Base-by-base conservation (phyloP, 2,329 filamentous ascomycete species). In the Lasiodiplodia sp. region DNA sequence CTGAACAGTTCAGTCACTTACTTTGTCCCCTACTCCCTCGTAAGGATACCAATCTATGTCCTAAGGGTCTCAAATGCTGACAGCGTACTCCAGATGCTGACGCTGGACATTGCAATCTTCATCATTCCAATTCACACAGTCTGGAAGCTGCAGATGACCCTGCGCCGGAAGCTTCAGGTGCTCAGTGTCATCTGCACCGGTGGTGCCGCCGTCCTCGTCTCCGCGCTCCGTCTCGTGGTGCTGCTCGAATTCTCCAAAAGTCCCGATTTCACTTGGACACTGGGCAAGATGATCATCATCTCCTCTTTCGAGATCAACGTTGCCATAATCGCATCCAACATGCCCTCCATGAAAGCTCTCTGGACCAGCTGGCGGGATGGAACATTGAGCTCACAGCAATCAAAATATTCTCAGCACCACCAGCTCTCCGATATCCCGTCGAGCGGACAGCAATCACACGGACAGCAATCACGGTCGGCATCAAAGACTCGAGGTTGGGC, bases 271-370 rank as follows among this genome's bases (percentile, higher is more conserved):
- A 75, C 75, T 25, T 78, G 70, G 49, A 69, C 73, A 2, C 71
- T 79, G 10, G 78, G 77, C 4, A 76, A 76, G 56, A 76, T 78
- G 69, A 70, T 76, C 68, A 76, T 79, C 25, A 71, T 78, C 21
- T 75, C 77, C 2, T 72, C 72, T 18, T 63, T 77, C 31, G 77
- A 79, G 60, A 73, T 79, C 49, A 72, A 78, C 60, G 69, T 76
- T 18, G 78, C 75, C 23, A 74, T 79, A 44, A 66, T 78, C 37
- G 75, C 78, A 5, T 74, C 76, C 65, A 79, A 78, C 70, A 71
- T 78, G 49, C 77, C 77, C 0, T 71, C 72, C 2, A 63, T 78
- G n/a, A 76, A 78, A 62, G 75, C 75, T 4, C 74, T 80, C 31
- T 79, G 55, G 55, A 8, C 38, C 16, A 57, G 38, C 23, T 55